A percentile compares a stretch with the other conserved stretches of the same genome.
Evolutionary conservation across 2,329 filamentous ascomycete species (phyloP).

Genomic region (Fusarium sp.): DNA sequence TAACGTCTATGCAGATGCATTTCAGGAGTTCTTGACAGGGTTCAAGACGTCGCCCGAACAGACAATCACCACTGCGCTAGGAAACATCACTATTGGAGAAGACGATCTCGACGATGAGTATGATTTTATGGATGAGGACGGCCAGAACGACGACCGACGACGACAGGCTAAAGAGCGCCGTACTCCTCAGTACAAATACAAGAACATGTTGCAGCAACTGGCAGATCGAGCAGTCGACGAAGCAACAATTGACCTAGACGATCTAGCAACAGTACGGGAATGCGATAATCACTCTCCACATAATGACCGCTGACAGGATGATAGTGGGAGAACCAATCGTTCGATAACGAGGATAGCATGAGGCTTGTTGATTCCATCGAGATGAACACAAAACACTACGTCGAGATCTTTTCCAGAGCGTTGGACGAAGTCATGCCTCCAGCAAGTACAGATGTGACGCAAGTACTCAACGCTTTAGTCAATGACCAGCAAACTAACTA

Average conservation of each 20-base stretch:
- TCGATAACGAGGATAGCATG: constrained; percentile 66
- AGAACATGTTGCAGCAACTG: constrained; percentile 84
- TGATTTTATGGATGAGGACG: constrained; percentile 88
- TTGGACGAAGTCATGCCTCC: constrained; percentile 87
- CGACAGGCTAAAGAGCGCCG: constrained; percentile 59
- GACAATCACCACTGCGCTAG: constrained; percentile 81
- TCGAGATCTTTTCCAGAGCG: constrained; percentile 88
- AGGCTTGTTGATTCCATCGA: constrained; percentile 86
- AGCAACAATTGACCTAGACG: constrained; percentile 88
- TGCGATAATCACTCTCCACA: neutral
- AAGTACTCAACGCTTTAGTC: constrained; percentile 46
- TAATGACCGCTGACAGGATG: constrained; percentile 29
- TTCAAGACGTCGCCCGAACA: constrained; percentile 84
- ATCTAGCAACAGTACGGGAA: constrained; percentile 73
- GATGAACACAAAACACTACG: constrained; percentile 92
- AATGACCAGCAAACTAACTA: constrained; percentile 7
- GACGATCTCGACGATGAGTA: constrained; percentile 89
- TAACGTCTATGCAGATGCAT: constrained; percentile 66
- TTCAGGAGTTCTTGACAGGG: constrained; percentile 85
- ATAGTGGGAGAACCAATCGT: constrained; percentile 75
- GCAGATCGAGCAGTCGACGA: constrained; percentile 81
- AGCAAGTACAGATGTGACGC: constrained; percentile 80
- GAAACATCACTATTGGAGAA: constrained; percentile 85
- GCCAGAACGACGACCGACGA: constrained; percentile 64
- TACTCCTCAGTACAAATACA: constrained; percentile 83